Evolutionary conservation across 2,329 filamentous ascomycete genomes (phyloP).

Genomic region (Fusarium devonianum): DNA sequence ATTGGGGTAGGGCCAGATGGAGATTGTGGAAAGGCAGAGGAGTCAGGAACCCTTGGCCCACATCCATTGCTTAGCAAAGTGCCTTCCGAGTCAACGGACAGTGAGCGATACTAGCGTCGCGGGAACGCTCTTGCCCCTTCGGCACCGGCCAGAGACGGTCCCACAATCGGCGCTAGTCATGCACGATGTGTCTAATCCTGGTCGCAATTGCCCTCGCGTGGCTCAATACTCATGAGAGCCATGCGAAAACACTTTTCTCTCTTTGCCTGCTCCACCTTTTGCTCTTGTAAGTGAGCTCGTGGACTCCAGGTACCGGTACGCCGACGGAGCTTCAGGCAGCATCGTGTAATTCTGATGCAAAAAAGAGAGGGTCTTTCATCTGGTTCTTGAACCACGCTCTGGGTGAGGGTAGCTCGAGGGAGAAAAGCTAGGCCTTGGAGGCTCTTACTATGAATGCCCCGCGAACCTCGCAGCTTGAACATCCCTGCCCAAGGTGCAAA

Average conservation of each 20-base stretch:
- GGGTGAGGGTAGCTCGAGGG: constrained; percentile 17
- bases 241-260: constrained; percentile 14
- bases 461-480: constrained; percentile 9
- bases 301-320: constrained; percentile 29
- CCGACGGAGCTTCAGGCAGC: constrained; percentile 19
- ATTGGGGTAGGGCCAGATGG: constrained; percentile 9
- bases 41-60: not conserved
- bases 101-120: constrained; percentile 28
- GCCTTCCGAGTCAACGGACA: constrained; percentile 13
- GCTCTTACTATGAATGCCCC: not conserved
- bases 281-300: constrained; percentile 25
- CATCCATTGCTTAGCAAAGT: too few species aligned
- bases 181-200: constrained; percentile 43
- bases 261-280: too few species aligned
- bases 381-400: constrained; percentile 28
- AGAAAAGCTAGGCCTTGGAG: not conserved
- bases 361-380: constrained; percentile 29
- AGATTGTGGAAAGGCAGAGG: constrained; percentile 15
- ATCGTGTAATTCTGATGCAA: constrained; percentile 30
- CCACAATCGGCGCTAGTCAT: constrained; percentile 38
- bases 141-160: constrained; percentile 32
- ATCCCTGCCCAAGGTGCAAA: too few species aligned
- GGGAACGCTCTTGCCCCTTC: constrained; percentile 31
- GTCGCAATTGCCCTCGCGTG: constrained; percentile 25
- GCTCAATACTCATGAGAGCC: constrained; percentile 9